Percentiles rank a stretch among this genome's conserved stretches.
Conservation (phyloP, 2,329 filamentous ascomycete species). For the Aspergillus unguis region DNA sequence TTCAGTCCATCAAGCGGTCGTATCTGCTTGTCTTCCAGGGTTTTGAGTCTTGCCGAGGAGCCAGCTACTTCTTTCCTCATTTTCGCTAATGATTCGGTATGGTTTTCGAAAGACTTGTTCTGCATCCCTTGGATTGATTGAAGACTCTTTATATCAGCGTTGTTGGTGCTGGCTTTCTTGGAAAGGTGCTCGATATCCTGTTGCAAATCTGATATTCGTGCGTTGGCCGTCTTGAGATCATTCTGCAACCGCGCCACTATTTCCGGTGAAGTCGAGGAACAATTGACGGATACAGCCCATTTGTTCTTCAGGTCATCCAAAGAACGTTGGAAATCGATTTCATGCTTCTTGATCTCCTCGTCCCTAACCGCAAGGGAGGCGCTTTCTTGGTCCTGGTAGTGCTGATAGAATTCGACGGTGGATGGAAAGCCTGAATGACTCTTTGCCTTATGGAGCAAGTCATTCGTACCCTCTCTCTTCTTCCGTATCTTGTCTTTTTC, state of each 20-base stretch:
- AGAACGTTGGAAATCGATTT: slow-evolving; percentile 15
- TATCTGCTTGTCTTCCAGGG: not conserved
- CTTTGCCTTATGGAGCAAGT: slow-evolving; percentile 32
- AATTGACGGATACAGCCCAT: slow-evolving; percentile 7
- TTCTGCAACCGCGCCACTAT: slow-evolving; percentile 18
- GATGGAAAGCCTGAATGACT: slow-evolving; percentile 23
- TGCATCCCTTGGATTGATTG: not conserved
- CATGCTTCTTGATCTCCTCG: slow-evolving; percentile 17
- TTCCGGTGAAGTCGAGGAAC: slow-evolving; percentile 7
- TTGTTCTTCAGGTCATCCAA: slow-evolving; percentile 15
- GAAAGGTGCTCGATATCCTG: not conserved
- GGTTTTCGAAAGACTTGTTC: not conserved
- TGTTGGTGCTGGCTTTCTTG: not conserved
- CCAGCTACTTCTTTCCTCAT: not conserved
- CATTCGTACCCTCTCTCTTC: slow-evolving; percentile 33
- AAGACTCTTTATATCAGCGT: slow-evolving; percentile 4
- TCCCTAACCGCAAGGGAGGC: slow-evolving; percentile 21
- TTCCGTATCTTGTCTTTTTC: slow-evolving; percentile 26
- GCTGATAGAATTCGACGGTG: slow-evolving; percentile 20
- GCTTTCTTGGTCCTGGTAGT: slow-evolving; percentile 19
- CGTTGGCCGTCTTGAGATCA: not conserved
- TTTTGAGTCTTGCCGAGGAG: not conserved
- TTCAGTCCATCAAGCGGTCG: not conserved
- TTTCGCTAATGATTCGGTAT: slow-evolving; percentile 2
- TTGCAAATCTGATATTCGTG: not conserved